These are phyloP conservation scores for Tillandsia fasciculata DNA, from an alignment of 176 grass and related monocot species.

Conservation along the genomic window DNA sequence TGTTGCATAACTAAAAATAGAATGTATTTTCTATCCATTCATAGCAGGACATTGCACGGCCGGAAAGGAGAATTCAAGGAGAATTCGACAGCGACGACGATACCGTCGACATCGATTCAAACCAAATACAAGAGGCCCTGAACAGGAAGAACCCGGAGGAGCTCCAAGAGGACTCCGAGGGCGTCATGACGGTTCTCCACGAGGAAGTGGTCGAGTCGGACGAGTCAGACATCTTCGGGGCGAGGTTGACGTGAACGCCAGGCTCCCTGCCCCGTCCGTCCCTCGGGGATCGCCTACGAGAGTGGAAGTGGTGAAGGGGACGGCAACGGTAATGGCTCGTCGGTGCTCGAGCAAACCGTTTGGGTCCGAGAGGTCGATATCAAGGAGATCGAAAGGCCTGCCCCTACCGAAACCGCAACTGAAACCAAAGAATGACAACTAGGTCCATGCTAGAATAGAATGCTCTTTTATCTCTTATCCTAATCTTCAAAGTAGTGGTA, in stretches of 20 bases:
- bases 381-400: slow-evolving; percentile 43
- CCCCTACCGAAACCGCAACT: not conserved
- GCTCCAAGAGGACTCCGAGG: not conserved
- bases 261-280: not conserved
- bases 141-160: slow-evolving; percentile 18
- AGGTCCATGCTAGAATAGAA: no score
- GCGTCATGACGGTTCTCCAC: not conserved
- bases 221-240: slow-evolving; percentile 12
- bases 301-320: no score
- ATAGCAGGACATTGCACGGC: slow-evolving; percentile 8
- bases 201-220: slow-evolving; percentile 7
- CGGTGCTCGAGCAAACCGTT: slow-evolving; percentile 47
- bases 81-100: not conserved
- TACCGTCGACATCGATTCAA: not conserved
- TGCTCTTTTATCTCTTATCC: no score
- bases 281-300: not conserved
- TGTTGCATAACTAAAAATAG: no score
- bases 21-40: no score
- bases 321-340: not conserved
- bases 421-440: no score
- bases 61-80: not conserved
- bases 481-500: no score
- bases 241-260: slow-evolving; percentile 8
- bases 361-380: slow-evolving; percentile 43
- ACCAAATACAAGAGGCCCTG: slow-evolving; percentile 5